Conservation (phyloP, 768 basidiomycete species). For the Amyloporia xantha region DNA sequence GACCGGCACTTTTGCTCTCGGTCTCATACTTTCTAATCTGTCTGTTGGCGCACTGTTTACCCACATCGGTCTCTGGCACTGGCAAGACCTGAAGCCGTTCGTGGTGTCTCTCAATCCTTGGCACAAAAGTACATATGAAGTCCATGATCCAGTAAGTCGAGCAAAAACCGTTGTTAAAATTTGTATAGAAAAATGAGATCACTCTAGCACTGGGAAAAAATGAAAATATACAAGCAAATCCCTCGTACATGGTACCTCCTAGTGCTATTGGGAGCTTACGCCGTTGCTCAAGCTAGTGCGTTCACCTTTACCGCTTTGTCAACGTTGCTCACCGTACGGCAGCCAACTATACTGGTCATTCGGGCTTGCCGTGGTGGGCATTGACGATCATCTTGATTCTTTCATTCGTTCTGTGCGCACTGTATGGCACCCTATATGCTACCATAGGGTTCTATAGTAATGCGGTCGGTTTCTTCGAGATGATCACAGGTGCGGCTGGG, state of each 20-base stretch:
- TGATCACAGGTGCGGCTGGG: constrained; percentile 15
- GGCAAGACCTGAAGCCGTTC: constrained; percentile 29
- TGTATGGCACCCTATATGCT: constrained; percentile 43
- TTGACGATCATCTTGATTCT: constrained; percentile 46
- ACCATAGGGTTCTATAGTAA: constrained; percentile 23
- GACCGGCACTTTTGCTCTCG: constrained; percentile 29
- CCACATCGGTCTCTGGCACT: constrained; percentile 31
- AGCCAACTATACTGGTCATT: constrained; percentile 9
- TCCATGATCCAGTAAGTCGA: constrained; percentile 20
- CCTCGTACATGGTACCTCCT: constrained; percentile 48
- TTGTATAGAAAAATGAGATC: constrained; percentile 1
- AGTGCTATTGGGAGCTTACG: constrained; percentile 37
- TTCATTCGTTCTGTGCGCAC: constrained; percentile 43
- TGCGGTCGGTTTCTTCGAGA: constrained; percentile 21
- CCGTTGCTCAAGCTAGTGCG: constrained; percentile 39
- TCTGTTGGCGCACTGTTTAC: constrained; percentile 28
- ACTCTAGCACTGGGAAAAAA: constrained; percentile 48
- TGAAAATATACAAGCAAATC: constrained; percentile 41
- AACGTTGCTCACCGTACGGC: background rate
- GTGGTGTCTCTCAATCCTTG: constrained; percentile 28
- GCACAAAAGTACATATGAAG: constrained; percentile 22
- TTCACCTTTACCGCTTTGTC: no score
- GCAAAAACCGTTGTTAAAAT: no score
- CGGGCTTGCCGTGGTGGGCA: constrained; percentile 47
- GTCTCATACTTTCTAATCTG: constrained; percentile 28